Evolutionary conservation across 306 rosid species (phyloP), one percentile per base, ranked within the genome.

Genomic region (Vicia villosa): DNA sequence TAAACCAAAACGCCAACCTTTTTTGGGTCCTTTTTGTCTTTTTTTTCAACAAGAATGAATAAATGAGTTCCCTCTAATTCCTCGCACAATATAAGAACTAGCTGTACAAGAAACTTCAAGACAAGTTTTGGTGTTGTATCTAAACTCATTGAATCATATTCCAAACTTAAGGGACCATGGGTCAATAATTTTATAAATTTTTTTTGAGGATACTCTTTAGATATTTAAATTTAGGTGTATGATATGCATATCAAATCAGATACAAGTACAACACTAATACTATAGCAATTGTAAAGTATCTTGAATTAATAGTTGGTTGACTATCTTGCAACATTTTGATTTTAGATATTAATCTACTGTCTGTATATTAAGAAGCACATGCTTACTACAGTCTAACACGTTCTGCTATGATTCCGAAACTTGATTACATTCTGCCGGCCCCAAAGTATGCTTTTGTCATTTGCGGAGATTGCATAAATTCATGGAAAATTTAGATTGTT

Each of bases 351-450:
- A 52, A 46, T 55, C 45, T 67, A 51, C 56, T 50, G 26, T 60
- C 43, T 49, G 19, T 22, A 45, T 26, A 40, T 10, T 59, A 49
- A 38, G 49, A 72, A 57, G 38, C 66, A 65, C 59, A 7, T 47
- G 36, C 41, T 15, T 37, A 37, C 5, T 8, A 8, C 61, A 36
- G 15, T 57, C 74, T 49, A 56, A 66, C 74, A 57, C n/a, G 3
- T 14, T 17, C 61, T 64, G 24, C 24, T 55, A 24, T 47, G 36
- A 54, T 50, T 66, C 22, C 50, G 42, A 11, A 73, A 50, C 60
- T 51, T 79, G 71, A 30, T 51, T 60, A 15, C 36, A 13, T 8
- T 50, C 43, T 70, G 26, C 16, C 0, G 3, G 67, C 42, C 45
- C 60, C 50, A 20, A 11, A 51, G 32, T 69, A 9, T 43, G 52